Evolutionary conservation across 2,329 filamentous ascomycete species (phyloP).

Genomic region (Sphaerulina vaccinii): DNA sequence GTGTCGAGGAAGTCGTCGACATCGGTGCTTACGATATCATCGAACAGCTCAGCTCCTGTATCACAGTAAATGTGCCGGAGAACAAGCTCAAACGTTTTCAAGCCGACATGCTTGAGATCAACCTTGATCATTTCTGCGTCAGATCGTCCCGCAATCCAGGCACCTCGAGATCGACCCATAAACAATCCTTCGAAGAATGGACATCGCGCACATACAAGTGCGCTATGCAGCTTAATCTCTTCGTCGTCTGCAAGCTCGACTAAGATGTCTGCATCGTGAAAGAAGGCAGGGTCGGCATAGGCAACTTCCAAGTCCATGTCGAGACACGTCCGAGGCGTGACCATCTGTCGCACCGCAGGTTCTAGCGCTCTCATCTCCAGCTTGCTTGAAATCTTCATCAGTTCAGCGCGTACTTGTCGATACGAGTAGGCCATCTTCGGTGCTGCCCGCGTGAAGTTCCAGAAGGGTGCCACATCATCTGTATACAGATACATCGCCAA

Average conservation of each 20-base stretch:
- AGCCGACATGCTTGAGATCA: conserved; percentile 78
- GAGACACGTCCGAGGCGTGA: conserved; percentile 61
- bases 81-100: conserved; percentile 72
- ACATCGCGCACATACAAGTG: conserved; percentile 76
- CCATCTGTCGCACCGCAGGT: conserved; percentile 73
- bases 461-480: conserved; percentile 77
- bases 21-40: conserved; percentile 67
- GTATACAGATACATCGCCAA: conserved; percentile 77
- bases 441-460: conserved; percentile 72
- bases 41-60: conserved; percentile 74
- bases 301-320: conserved; percentile 69
- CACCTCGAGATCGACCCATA: conserved; percentile 78
- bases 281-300: conserved; percentile 66
- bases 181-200: conserved; percentile 92
- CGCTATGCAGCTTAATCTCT: conserved; percentile 69
- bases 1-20: conserved; percentile 84
- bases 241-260: conserved; percentile 76
- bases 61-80: conserved; percentile 82
- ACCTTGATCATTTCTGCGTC: conserved; percentile 63
- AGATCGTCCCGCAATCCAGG: conserved; percentile 62
- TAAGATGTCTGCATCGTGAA: conserved; percentile 74
- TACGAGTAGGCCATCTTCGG: conserved; percentile 68
- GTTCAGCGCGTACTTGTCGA: conserved; percentile 74
- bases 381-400: conserved; percentile 79
- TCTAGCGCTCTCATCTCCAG: conserved; percentile 73